Evolutionary conservation across 192 early-diverging fungal genomes (phyloP), one percentile per base, ranked within the genome.

Genomic region (Backusella morwellensis): DNA sequence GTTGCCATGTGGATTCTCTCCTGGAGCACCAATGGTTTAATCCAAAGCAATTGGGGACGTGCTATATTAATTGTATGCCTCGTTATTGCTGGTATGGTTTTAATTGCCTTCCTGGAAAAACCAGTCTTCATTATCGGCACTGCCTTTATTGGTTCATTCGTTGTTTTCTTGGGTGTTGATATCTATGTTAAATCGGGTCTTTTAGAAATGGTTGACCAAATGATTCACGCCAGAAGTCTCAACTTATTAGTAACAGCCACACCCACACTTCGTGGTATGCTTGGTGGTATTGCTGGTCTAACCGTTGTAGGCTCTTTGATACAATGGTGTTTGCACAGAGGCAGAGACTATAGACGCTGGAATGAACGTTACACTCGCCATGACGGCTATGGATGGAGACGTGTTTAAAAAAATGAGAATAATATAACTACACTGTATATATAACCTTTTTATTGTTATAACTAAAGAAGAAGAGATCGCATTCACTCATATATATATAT

Each of bases 111-210:
- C 69, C 66, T 88, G 73, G 88, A 92, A 80, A 88, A 86, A 4
- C 84, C 83, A 15, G 84, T 93, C 26, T 81, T 95, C 52, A 91
- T 94, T 35, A 75, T 94, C 42, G 89, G 86, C 21, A 94, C 95
- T 17, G 81, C 91, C 19, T 86, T 95, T 36, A 89, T 92, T 74
- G 95, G 95, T 23, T 86, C 95, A 5, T 95, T 92, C 81, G 88
- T 88, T 59, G 86, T 95, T 80, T 88, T 93, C 78, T 72, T 92
- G 32, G 95, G 95, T 44, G 86, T 95, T 52, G 95, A 97, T 81
- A 87, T 91, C 70, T 97, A 93, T 84, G 88, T 87, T 23, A 77
- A 89, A 23, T 92, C 92, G 8, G 95, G 95, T 7, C 91, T 94
- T 82, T 75, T 82, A 34, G 83, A 90, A 29, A 85, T 90, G n/a